phyloP scores from a whole-genome alignment of 2,329 filamentous ascomycete genomes.

The Aspergillus viridinutans region DNA sequence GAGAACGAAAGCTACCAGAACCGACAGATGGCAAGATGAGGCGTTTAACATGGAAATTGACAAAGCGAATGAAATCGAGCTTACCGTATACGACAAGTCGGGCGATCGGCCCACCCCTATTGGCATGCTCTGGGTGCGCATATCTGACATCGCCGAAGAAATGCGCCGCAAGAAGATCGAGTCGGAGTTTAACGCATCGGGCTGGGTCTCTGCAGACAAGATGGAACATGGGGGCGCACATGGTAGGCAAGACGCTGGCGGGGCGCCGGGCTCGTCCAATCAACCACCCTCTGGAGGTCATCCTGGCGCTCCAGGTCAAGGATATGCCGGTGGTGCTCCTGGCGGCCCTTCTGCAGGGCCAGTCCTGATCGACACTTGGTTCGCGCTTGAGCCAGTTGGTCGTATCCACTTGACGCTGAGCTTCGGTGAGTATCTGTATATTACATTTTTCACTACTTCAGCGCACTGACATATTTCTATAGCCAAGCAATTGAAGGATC shows the following conservation, averaged over 20 bases:
- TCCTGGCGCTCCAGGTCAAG: constrained; percentile 23
- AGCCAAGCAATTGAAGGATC: constrained; percentile 82
- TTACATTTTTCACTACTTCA: background rate
- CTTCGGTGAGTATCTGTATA: constrained; percentile 54
- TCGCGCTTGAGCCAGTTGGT: constrained; percentile 90
- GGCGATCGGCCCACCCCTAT: constrained; percentile 88
- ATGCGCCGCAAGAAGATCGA: constrained; percentile 97
- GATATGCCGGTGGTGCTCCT: constrained; percentile 25
- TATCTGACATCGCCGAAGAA: constrained; percentile 96
- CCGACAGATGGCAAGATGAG: constrained; percentile 88
- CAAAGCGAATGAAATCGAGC: constrained; percentile 96
- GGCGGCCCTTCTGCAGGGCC: constrained; percentile 28
- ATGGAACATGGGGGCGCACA: constrained; percentile 63
- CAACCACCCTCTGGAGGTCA: constrained; percentile 20
- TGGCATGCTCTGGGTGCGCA: constrained; percentile 90
- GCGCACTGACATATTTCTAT: constrained; percentile 17
- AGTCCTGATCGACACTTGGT: constrained; percentile 80
- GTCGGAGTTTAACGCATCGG: constrained; percentile 86
- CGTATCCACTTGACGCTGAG: constrained; percentile 87
- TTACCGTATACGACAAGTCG: constrained; percentile 95
- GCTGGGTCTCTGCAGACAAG: constrained; percentile 95
- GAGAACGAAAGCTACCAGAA: constrained; percentile 77
- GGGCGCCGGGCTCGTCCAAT: constrained; percentile 41
- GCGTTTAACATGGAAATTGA: constrained; percentile 89
- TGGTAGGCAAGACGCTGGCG: constrained; percentile 52